Evolutionary conservation across 257 asterid genomes (phyloP).

Genomic region (Solanum ahanhuiri): DNA sequence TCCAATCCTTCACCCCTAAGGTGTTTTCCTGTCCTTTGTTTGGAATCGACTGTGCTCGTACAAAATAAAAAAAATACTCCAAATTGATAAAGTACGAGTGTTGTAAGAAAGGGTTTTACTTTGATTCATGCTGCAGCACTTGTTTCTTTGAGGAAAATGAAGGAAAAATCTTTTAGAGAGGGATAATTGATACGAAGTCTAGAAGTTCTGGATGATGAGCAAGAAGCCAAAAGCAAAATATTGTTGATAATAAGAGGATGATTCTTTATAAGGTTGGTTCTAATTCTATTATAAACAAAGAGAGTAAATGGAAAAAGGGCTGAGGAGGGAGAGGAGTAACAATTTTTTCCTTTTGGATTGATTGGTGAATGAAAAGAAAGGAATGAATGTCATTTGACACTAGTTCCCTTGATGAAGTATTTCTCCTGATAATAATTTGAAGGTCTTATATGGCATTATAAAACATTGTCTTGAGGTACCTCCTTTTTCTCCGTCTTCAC

Average conservation of each 20-base stretch:
- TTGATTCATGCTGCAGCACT: neutral
- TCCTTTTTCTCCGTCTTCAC: neutral
- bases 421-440: neutral
- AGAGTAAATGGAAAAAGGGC: neutral
- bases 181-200: neutral
- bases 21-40: neutral
- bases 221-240: neutral
- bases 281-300: neutral
- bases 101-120: neutral
- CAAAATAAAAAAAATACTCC: neutral
- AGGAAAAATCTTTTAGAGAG: neutral
- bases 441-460: neutral
- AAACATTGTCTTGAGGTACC: neutral
- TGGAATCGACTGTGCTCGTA: neutral
- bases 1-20: neutral
- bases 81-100: neutral
- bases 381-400: neutral
- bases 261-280: neutral
- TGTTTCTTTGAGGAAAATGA: neutral
- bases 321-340: neutral
- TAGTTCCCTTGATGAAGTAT: neutral
- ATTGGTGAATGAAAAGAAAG: neutral
- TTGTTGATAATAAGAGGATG: neutral
- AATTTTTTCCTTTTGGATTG: neutral
- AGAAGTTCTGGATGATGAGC: neutral